Base-by-base conservation (phyloP, 192 early-diverging fungal species). In the Backusella mclennaniae region DNA sequence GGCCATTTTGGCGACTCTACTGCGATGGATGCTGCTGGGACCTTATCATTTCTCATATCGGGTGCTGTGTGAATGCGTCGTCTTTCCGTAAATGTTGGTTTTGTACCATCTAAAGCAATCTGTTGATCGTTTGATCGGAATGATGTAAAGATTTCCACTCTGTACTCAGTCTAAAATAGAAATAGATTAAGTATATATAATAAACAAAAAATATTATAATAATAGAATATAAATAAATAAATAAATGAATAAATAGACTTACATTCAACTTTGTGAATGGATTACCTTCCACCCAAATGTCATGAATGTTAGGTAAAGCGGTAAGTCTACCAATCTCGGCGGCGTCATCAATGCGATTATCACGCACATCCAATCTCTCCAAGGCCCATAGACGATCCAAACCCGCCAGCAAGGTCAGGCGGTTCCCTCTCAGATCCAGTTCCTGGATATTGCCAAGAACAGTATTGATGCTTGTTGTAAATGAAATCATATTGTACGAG, bases 401-500 rank as follows among this genome's bases (percentile, higher is more conserved):
- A 17, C 89, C 89, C 66, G 82, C 87, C 29, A 90, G 53, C 56
- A 81, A 79, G 7, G 81, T 80, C 8, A 90, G 44, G 21, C 87
- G 78, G 56, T 90, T 90, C 8, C 85, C 82, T 71, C 84, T 68
- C 39, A 90, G 39, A 71, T 88, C 83, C 14, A 90, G 75, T 35
- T 81, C 82, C 12, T 82, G 80, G 41, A 90, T 80, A 75, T 88
- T 90, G 11, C 87, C 85, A 12, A 90, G 76, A 1, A 87, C 71
- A 17, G 84, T 79, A 67, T 88, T 82, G 41, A 90, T 86, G 9
- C 81, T 77, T 6, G 79, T 80, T 2, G 87, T 79, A 21, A 74
- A 79, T 19, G 82, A 80, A 14, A 90, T 83, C 89, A 90, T 88
- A 56, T 90, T 90, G 78, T 88, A 77, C 4, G 86, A 80, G 36